Base-by-base conservation (phyloP, 169 alveolate genomes). In the Plasmodium reichenowi region DNA sequence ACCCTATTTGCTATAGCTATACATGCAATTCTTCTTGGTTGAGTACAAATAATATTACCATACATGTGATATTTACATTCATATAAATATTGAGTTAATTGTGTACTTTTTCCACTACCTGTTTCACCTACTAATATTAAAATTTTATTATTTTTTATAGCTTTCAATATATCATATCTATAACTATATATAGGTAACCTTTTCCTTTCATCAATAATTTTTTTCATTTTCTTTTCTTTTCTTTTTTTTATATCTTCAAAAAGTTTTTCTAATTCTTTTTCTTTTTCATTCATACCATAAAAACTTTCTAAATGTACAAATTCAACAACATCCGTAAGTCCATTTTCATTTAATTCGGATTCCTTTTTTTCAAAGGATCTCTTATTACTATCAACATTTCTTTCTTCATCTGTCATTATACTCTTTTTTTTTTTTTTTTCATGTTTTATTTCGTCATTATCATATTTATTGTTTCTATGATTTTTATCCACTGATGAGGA, bases 1-100 rank as follows among this genome's bases (percentile, higher is more conserved):
- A 99, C 99, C 73, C 99, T 93, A 20, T 98, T 94, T 52, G 99
- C 99, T 10, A 99, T 99, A 52, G 99, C 95, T 99, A 99, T 98
- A 50, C 99, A 99, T 1, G 99, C 99, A 2, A 99, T 99, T 89
- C 99, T 96, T 87, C 99, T 92, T 3, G 99, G 99, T 89, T 99
- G 99, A 20, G 99, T 99, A 76, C 99, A 95, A 32, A 99, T 99
- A 43, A 99, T 98, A 88, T 95, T 97, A 24, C 99, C 99, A 64
- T 94, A 93, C 92, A 94, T 95, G 47, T 98, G 96, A 88, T 98
- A 99, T 6, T 99, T 99, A 15, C 94, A 96, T 94, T 98, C 99
- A 91, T 97, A 96, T 73, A 98, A 91, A 93, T 97, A 98, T 94
- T 99, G 99, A 38, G 99, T 99, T 63, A 98, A 94, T 94, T 99